A percentile compares a stretch with the other conserved stretches of the same genome.
Conservation (phyloP, 148 eudicot species). For the Vaccinium macrocarpon region DNA sequence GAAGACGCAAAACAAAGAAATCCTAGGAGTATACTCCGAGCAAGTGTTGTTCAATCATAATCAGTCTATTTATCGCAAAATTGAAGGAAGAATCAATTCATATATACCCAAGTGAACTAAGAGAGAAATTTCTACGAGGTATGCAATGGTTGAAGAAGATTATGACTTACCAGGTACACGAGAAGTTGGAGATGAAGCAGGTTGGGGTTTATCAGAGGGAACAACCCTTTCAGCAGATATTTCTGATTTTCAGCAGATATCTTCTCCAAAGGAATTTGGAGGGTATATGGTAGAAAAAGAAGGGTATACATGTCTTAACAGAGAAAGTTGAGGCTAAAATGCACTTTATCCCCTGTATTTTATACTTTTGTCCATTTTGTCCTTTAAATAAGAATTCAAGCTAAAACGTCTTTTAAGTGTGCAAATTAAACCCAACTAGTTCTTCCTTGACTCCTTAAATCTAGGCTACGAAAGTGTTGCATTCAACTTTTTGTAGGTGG, state of each 20-base stretch:
- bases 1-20: background rate
- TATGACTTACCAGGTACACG: conserved; percentile 14
- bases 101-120: background rate
- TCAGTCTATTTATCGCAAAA: background rate
- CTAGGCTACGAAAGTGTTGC: background rate
- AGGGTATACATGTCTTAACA: background rate
- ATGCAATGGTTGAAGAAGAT: background rate
- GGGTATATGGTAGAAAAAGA: background rate
- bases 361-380: background rate
- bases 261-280: background rate
- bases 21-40: background rate
- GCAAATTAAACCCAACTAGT: background rate
- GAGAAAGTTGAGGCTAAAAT: background rate
- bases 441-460: background rate
- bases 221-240: conserved; percentile 6
- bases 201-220: conserved; percentile 17
- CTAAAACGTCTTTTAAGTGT: background rate
- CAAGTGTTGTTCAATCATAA: conserved; percentile 27
- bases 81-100: background rate
- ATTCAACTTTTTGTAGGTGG: no score
- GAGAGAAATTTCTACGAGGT: conserved; percentile 11
- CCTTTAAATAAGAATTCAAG: background rate
- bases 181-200: background rate
- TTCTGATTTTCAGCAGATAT: background rate
- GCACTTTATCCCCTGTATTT: background rate